Percentiles rank a stretch among this genome's conserved stretches.
phyloP scores from a whole-genome alignment of 1,139 yeast genomes.

The Kurtzmaniella quercitrusa region DNA sequence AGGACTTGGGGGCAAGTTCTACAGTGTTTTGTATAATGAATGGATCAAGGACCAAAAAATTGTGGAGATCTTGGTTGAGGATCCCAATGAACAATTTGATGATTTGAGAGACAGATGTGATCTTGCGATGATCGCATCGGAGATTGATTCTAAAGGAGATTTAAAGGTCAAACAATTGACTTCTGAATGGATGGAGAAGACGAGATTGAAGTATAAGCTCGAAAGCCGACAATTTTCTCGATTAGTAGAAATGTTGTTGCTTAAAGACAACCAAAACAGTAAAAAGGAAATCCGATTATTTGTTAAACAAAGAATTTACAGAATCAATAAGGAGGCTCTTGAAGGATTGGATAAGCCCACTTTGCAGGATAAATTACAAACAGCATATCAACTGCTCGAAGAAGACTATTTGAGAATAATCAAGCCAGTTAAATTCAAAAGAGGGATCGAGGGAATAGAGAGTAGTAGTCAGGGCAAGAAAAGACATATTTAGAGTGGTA shows the following conservation, averaged over 20 bases:
- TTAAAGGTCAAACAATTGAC: slow-evolving; percentile 17
- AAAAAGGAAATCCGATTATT: slow-evolving; percentile 48
- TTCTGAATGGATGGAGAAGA: slow-evolving; percentile 40
- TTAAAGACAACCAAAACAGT: slow-evolving; percentile 28
- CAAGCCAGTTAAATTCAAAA: slow-evolving; percentile 29
- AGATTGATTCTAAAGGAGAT: slow-evolving; percentile 18
- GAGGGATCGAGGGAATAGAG: slow-evolving; percentile 8
- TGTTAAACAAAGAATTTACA: slow-evolving; percentile 69
- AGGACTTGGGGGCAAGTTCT: slow-evolving; percentile 67
- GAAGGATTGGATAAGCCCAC: slow-evolving; percentile 59
- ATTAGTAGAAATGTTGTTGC: slow-evolving; percentile 68
- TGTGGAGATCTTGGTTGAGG: slow-evolving; percentile 86
- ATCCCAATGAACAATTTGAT: slow-evolving; percentile 91
- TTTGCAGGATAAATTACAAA: slow-evolving; percentile 64
- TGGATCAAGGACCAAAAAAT: slow-evolving; percentile 56
- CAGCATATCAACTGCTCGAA: slow-evolving; percentile 64
- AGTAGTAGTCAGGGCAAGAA: slow-evolving; percentile 1
- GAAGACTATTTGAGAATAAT: slow-evolving; percentile 65
- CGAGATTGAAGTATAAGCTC: slow-evolving; percentile 48
- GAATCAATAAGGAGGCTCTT: slow-evolving; percentile 77
- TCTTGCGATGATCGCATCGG: slow-evolving; percentile 45
- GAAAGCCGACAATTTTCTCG: slow-evolving; percentile 77
- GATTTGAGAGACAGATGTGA: slow-evolving; percentile 86
- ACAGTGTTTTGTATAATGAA: slow-evolving; percentile 45
- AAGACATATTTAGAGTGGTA: not conserved